These are phyloP conservation scores for Neonectria sp. DNA, from an alignment of 2,329 filamentous ascomycete genomes.

Conservation along the genomic window DNA sequence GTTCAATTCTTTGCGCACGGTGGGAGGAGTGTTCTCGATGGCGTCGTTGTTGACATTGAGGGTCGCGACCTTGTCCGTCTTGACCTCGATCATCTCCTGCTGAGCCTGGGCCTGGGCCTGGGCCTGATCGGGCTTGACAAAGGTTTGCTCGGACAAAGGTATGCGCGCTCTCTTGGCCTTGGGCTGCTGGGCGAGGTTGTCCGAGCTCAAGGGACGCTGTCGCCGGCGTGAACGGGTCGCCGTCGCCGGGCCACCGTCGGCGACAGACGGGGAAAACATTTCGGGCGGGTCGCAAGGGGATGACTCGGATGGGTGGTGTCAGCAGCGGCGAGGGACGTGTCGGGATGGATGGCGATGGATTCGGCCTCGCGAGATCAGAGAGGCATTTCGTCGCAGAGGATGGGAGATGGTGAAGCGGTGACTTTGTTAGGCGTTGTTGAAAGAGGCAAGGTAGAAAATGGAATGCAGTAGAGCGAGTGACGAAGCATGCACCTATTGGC, in stretches of 20 bases:
- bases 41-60: constrained; percentile 63
- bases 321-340: constrained; percentile 30
- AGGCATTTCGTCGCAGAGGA: constrained; percentile 47
- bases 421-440: constrained; percentile 38
- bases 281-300: constrained; percentile 44
- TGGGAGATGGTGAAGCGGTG: constrained; percentile 40
- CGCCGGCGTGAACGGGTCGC: constrained; percentile 74
- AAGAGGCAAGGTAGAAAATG: constrained; percentile 32
- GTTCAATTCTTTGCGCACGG: constrained; percentile 68
- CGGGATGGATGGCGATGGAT: constrained; percentile 41
- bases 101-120: constrained; percentile 38
- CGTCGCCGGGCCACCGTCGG: constrained; percentile 67
- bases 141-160: constrained; percentile 71
- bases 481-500: constrained; percentile 47
- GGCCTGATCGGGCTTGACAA: constrained; percentile 63
- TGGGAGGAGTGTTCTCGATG: constrained; percentile 58
- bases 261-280: constrained; percentile 74
- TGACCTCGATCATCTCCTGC: constrained; percentile 71
- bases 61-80: constrained; percentile 65
- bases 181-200: constrained; percentile 69
- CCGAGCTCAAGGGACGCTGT: constrained; percentile 71
- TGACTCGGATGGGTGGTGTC: constrained; percentile 30
- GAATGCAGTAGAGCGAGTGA: constrained; percentile 44
- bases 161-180: constrained; percentile 76
- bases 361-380: constrained; percentile 44